Conservation (phyloP, 768 basidiomycete species). For the Macrolepiota fuliginosa region DNA sequence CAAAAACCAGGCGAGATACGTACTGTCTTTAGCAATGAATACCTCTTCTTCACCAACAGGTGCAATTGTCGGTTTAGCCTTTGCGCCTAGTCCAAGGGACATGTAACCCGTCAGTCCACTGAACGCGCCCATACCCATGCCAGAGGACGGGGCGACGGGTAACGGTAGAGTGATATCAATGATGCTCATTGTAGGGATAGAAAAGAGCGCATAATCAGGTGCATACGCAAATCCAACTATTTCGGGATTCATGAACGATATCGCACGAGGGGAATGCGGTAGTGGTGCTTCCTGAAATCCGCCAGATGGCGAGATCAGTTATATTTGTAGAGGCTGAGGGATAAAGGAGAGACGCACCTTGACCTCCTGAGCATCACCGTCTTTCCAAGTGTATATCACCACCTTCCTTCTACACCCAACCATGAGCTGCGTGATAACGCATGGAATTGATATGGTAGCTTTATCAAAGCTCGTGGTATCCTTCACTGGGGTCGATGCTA, state of each 20-base stretch:
- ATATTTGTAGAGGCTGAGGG: not conserved
- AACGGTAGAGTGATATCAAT: slow-evolving; percentile 52
- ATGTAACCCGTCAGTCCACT: slow-evolving; percentile 82
- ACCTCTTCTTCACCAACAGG: slow-evolving; percentile 59
- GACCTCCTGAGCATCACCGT: slow-evolving; percentile 72
- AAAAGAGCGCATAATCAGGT: slow-evolving; percentile 75
- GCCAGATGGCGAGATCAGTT: not conserved
- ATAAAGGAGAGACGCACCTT: slow-evolving; percentile 44
- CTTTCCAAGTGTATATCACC: slow-evolving; percentile 83
- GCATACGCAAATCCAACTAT: slow-evolving; percentile 76
- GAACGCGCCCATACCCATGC: slow-evolving; percentile 56
- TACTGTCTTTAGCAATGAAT: slow-evolving; percentile 78
- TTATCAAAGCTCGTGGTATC: not conserved
- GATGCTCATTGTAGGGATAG: slow-evolving; percentile 53
- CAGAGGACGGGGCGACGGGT: slow-evolving; percentile 41
- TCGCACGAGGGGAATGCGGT: slow-evolving; percentile 87
- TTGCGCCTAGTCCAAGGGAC: slow-evolving; percentile 76
- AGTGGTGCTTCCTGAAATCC: slow-evolving; percentile 68
- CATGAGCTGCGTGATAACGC: slow-evolving; percentile 70
- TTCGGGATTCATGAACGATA: slow-evolving; percentile 68
- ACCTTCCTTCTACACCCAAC: slow-evolving; percentile 86
- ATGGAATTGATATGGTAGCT: slow-evolving; percentile 49
- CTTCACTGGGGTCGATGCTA: not conserved
- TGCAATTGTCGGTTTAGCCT: slow-evolving; percentile 62
- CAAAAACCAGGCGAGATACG: slow-evolving; percentile 23